A percentile compares a stretch with the other conserved stretches of the same genome.
These are phyloP conservation scores for Fusarium irregulare DNA, from an alignment of 2,329 filamentous ascomycete species.

Conservation along the genomic window DNA sequence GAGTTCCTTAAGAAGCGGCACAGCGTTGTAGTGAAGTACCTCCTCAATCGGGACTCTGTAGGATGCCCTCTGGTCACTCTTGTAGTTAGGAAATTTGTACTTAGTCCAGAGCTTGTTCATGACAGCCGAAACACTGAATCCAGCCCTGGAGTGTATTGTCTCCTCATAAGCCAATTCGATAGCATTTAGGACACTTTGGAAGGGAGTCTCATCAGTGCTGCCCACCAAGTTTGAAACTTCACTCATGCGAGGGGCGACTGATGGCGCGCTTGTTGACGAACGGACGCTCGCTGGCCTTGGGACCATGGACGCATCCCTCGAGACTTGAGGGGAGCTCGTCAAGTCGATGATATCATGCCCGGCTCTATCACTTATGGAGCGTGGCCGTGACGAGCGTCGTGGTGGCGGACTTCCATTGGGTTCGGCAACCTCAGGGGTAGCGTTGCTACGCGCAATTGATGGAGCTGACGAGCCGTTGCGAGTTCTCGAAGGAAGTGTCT, in stretches of 20 bases:
- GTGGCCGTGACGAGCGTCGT: slow-evolving; percentile 33
- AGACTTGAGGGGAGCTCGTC: neutral
- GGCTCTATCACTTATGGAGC: slow-evolving; percentile 25
- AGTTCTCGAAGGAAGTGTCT: slow-evolving; percentile 38
- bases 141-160: slow-evolving; percentile 35
- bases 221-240: neutral
- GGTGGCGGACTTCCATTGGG: slow-evolving; percentile 14
- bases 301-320: slow-evolving; percentile 6
- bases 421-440: slow-evolving; percentile 26
- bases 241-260: slow-evolving; percentile 4
- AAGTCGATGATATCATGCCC: slow-evolving; percentile 3
- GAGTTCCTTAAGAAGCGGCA: slow-evolving; percentile 53
- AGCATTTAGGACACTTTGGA: slow-evolving; percentile 46
- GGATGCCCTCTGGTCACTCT: slow-evolving; percentile 44
- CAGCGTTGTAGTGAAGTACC: slow-evolving; percentile 59
- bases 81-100: slow-evolving; percentile 49
- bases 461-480: slow-evolving; percentile 35
- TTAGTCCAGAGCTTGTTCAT: slow-evolving; percentile 50
- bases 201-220: slow-evolving; percentile 38
- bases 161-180: slow-evolving; percentile 40
- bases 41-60: slow-evolving; percentile 57
- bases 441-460: slow-evolving; percentile 17
- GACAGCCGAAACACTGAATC: slow-evolving; percentile 35
- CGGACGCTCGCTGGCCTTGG: slow-evolving; percentile 12
- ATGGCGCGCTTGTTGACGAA: slow-evolving; percentile 10